Base-by-base conservation (phyloP, 2,329 filamentous ascomycete species). In the Talaromyces sp. region DNA sequence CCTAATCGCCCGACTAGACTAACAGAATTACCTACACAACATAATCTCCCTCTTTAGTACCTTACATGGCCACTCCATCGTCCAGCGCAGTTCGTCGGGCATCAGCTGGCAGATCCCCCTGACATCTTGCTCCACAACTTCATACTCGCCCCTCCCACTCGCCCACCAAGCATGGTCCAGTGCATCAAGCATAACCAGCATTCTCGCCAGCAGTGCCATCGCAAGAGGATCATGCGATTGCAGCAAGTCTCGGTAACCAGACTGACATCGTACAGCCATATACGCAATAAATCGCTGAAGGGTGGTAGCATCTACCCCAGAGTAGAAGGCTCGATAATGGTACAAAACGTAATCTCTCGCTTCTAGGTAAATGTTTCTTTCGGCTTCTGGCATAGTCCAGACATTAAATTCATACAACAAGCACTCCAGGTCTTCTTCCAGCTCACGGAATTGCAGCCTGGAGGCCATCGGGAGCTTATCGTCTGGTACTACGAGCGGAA, bases 101-200 rank as follows among this genome's bases (percentile, higher is more conserved):
- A 61, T 61, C 33, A 50, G 31, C 33, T 37, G 43, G 43, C 43
- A 50, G 11, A 61, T 61, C 6, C 59, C 59, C 47, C 59, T 47
- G 39, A 50, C 39, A 16, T 61, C 59, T 50, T 47, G 43, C 19
- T 50, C 27, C 59, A 61, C 59, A 33, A 61, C 59, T 27, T 61
- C 59, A 61, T 47, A 61, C 19, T 47, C 59, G 6, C 59, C 58
- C 22, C 19, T 45, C 41, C 43, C 59, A 50, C 50, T 61, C 43
- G 43, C 41, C 58, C 58, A 61, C 43, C 59, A 61, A 4, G 43
- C 31, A 61, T 50, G 24, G n/a, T 61, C 59, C 14, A 61, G 10
- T 8, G 24, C 59, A 3, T 50, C 24, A 13, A 61, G 48, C 48
- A 31, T 31, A 52, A 52, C 27, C 24, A 31, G 48, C 47, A 33